phyloP scores from a whole-genome alignment of 495 filamentous ascomycete genomes.

The Aspergillus avenaceus region DNA sequence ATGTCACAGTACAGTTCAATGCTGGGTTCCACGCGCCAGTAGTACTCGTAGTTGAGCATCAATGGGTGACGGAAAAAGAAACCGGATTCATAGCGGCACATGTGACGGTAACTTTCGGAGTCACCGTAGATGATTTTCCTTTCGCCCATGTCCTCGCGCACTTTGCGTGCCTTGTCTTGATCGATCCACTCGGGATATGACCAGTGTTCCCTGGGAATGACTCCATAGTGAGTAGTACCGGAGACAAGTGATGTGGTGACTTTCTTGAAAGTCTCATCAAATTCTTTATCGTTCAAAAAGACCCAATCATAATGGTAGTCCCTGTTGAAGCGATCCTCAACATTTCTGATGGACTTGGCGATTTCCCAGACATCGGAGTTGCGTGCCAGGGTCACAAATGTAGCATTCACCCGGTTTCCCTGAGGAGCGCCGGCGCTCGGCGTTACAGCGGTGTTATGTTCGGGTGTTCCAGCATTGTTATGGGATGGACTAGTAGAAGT shows the following conservation, averaged over 20 bases:
- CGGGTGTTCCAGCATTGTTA: slow-evolving; percentile 8
- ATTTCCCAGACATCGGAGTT: slow-evolving; percentile 97
- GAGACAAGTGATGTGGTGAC: slow-evolving; percentile 86
- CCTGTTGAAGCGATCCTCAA: slow-evolving; percentile 96
- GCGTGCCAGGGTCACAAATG: slow-evolving; percentile 91
- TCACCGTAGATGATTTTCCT: slow-evolving; percentile 94
- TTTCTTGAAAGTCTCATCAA: slow-evolving; percentile 88
- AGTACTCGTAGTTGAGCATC: slow-evolving; percentile 84
- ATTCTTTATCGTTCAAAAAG: slow-evolving; percentile 93
- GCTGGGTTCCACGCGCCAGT: slow-evolving; percentile 89
- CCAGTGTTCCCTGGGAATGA: slow-evolving; percentile 83
- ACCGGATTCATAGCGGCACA: slow-evolving; percentile 91
- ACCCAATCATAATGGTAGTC: slow-evolving; percentile 99
- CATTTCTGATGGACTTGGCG: slow-evolving; percentile 84
- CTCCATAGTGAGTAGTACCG: slow-evolving; percentile 83
- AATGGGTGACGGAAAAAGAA: slow-evolving; percentile 87
- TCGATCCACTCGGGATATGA: slow-evolving; percentile 86
- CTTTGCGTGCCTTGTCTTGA: slow-evolving; percentile 74
- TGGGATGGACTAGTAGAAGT: slow-evolving; percentile 1
- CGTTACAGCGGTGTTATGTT: slow-evolving; percentile 31
- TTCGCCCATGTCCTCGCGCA: slow-evolving; percentile 78
- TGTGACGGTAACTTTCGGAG: slow-evolving; percentile 85
- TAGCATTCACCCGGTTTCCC: slow-evolving; percentile 82
- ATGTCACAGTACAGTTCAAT: slow-evolving; percentile 86
- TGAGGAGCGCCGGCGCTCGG: slow-evolving; percentile 44